Evolutionary conservation across 2,329 filamentous ascomycete genomes (phyloP).

Genomic region (Coleophoma cylindrospora): DNA sequence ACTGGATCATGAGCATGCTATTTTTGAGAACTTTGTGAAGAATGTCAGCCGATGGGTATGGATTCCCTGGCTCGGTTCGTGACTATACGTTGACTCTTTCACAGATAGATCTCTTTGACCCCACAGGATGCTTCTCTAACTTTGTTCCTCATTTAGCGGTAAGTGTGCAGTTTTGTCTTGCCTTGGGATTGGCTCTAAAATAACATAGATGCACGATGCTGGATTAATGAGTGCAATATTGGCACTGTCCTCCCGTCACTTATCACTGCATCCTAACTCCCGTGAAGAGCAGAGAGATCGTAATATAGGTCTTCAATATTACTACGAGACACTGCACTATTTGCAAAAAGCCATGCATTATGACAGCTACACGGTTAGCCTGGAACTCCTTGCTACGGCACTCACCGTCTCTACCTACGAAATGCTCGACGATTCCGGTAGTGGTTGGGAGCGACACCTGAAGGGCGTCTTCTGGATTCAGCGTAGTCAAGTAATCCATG

Average conservation of each 20-base stretch:
- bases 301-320: slow-evolving; percentile 44
- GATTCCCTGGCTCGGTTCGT: neutral
- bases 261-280: slow-evolving; percentile 32
- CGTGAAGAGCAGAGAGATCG: slow-evolving; percentile 23
- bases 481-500: slow-evolving; percentile 55
- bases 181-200: slow-evolving; percentile 4
- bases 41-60: slow-evolving; percentile 19
- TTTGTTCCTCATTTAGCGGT: slow-evolving; percentile 28
- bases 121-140: slow-evolving; percentile 26
- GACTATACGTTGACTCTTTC: neutral
- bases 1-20: slow-evolving; percentile 13
- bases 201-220: slow-evolving; percentile 42
- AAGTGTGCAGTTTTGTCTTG: neutral
- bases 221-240: slow-evolving; percentile 53
- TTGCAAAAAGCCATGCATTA: slow-evolving; percentile 54
- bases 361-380: slow-evolving; percentile 49
- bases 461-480: slow-evolving; percentile 64
- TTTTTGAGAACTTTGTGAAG: slow-evolving; percentile 19
- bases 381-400: slow-evolving; percentile 53
- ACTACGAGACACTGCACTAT: slow-evolving; percentile 59
- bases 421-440: slow-evolving; percentile 55
- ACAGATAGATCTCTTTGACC: slow-evolving; percentile 29
- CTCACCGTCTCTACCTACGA: slow-evolving; percentile 59
- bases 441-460: slow-evolving; percentile 55
- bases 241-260: slow-evolving; percentile 48